A percentile compares a stretch with the other conserved stretches of the same genome.
Conservation (phyloP, 306 rosid genomes). For the Acmispon strigosus region DNA sequence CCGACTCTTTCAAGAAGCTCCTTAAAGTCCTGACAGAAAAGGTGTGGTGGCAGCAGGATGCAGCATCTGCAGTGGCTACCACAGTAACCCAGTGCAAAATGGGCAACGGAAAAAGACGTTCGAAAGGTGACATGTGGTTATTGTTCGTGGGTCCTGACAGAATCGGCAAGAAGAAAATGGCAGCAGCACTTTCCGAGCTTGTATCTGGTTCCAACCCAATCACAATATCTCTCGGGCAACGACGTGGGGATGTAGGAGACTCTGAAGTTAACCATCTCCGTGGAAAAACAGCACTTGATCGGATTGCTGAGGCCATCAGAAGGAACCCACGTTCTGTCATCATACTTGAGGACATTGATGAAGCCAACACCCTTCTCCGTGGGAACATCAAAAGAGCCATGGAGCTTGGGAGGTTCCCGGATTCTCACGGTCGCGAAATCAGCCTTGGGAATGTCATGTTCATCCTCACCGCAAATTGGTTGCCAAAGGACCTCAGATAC, state of each 20-base stretch:
- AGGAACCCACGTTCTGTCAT: conserved; percentile 78
- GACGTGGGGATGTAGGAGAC: conserved; percentile 47
- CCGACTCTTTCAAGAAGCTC: conserved; percentile 77
- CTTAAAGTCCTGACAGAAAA: conserved; percentile 66
- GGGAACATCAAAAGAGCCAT: conserved; percentile 75
- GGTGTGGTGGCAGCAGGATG: conserved; percentile 99
- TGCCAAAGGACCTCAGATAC: conserved; percentile 63
- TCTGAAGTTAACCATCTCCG: conserved; percentile 56
- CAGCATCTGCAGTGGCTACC: conserved; percentile 80
- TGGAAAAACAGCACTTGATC: conserved; percentile 79
- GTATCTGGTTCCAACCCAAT: conserved; percentile 68
- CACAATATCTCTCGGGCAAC: conserved; percentile 50
- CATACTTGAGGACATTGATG: conserved; percentile 78
- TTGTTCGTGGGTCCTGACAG: conserved; percentile 82
- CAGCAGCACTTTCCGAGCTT: conserved; percentile 71
- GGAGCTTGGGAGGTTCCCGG: conserved; percentile 78
- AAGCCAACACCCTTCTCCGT: conserved; percentile 49
- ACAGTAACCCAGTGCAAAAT: conserved; percentile 68
- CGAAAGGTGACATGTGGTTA: conserved; percentile 85
- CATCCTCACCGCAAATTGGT: conserved; percentile 73
- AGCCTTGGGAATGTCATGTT: conserved; percentile 78
- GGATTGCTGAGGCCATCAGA: conserved; percentile 71
- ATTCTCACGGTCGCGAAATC: conserved; percentile 88
- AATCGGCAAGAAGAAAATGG: conserved; percentile 96
- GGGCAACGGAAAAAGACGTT: conserved; percentile 61